Evolutionary conservation across 257 asterid genomes (phyloP), one percentile per base, ranked within the genome.

Genomic region (Oldenlandia corymbosa): DNA sequence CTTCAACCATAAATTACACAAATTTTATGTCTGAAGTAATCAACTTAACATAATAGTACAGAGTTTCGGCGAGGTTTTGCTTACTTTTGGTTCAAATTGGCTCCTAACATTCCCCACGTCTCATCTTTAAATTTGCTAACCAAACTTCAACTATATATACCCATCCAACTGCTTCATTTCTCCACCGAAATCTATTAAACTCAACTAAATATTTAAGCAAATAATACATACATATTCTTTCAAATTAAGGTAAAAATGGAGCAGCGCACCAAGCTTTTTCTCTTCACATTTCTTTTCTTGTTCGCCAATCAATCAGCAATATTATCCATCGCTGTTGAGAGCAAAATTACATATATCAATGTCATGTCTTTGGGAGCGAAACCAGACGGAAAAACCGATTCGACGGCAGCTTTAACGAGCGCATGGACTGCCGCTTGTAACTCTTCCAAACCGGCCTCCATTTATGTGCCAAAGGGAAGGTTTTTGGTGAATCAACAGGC

Each of bases 381-480:
- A 30, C 71, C 85, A 1, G 76, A 81, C 49, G 87, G 81, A 11
- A 49, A 53, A 37, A 65, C 70, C 0, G 91, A 86, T 66, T 84
- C 91, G 28, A 65, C 84, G 1, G 42, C 27, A 13, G 68, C 87
- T 1, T 65, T 87, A 18, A 7, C 24, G 32, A 75, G 24, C 18
- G 92, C 89, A 50, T 87, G 95, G 95, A 54, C 71, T 36, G 67
- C 68, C 5, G 88, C 87, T 27, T 88, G 95, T 71, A 79, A 68
- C 36, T 78, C 85, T 6, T 3, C 53, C 14, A 28, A 52, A 1
- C 81, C 89, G 1, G 66, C 81, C 68, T 73, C 75, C 14, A 75
- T 88, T 28, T 58, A 62, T 5, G 81, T 81, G 2, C 95, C 95
- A 8, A 57, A n/a, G 14, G 94, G 95, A 16, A 62, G 72, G 55